phyloP scores from a whole-genome alignment of 2,329 filamentous ascomycete genomes.

The Xylaria sp. region DNA sequence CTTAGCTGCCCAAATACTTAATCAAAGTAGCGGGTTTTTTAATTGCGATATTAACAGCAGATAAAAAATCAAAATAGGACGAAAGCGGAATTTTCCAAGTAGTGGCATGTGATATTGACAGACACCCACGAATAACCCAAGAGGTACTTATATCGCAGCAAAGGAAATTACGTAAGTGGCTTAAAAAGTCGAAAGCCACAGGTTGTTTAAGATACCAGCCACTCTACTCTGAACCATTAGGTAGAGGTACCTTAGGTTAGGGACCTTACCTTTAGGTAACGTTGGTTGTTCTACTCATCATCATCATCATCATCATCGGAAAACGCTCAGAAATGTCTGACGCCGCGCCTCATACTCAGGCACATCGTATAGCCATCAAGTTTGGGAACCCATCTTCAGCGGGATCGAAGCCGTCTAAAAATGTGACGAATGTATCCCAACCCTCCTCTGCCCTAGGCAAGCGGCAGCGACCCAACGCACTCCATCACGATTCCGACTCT shows the following conservation, averaged over 20 bases:
- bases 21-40: neutral
- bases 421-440: constrained; percentile 47
- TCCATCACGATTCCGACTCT: constrained; percentile 57
- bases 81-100: too few relatives aligned
- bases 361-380: constrained; percentile 60
- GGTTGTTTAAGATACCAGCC: neutral
- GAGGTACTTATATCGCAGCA: neutral
- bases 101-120: neutral
- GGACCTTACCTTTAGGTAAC: neutral
- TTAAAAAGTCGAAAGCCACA: neutral
- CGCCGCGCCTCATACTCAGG: constrained; percentile 47
- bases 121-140: too few relatives aligned
- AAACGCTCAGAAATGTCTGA: constrained; percentile 51
- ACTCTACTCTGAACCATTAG: neutral
- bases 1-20: neutral
- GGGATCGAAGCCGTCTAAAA: constrained; percentile 44
- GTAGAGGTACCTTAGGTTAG: too few relatives aligned
- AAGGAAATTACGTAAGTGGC: neutral
- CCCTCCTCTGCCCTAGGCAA: constrained; percentile 61
- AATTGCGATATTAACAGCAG: neutral
- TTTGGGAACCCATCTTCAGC: constrained; percentile 52
- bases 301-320: neutral
- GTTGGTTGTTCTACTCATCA: neutral
- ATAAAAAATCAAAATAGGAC: neutral
- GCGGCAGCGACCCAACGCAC: constrained; percentile 56